Evolutionary conservation across 306 rosid genomes (phyloP), one percentile per base, ranked within the genome.

Genomic region (Rubus parviflorus): DNA sequence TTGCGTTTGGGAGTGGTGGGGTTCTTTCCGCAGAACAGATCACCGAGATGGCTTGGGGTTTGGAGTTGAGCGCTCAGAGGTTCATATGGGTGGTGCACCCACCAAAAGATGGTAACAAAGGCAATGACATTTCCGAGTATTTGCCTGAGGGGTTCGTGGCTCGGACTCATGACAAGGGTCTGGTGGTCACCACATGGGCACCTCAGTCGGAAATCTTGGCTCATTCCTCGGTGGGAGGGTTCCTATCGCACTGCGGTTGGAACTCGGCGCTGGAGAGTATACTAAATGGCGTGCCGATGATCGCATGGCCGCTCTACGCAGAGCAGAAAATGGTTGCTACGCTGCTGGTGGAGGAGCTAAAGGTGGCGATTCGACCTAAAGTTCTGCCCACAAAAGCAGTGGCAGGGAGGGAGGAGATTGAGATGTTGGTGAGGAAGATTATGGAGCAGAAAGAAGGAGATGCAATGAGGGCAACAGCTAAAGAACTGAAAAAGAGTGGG

Each of bases 1-100:
- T 92, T 5, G 86, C 92, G 0, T 83, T 92, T 45, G 94, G 97
- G 0, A 91, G 91, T 14, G 97, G 94, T 0, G 97, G 97, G 30
- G 78, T 80, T 13, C 0, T 91, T 16, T 80, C 89, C 17, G 40
- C 1, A 25, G 84, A 92, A 68, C 94, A 92, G 19, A 80, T 75
- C 73, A 82, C 7, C 0, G 92, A 92, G 70, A 6, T 88, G 47
- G 94, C 93, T 0, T 86, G 67, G 77, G 94, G 94, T 3, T 81
- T 91, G 81, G 92, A 91, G 62, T 3, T 85, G n/a, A 89, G 90
- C 12, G 70, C 23, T 19, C 85, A 71, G 45, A 79, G 90, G 52
- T 91, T 89, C 63, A 19, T 89, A 51, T 89, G 97, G 97, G 92
- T 86, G 80, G 82, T 88, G 45, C 88, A 90, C 7, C 75, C 85